Percentiles rank a stretch among this genome's conserved stretches.
Conservation (phyloP, 176 grass and related monocot species). For the Musa itinerans region DNA sequence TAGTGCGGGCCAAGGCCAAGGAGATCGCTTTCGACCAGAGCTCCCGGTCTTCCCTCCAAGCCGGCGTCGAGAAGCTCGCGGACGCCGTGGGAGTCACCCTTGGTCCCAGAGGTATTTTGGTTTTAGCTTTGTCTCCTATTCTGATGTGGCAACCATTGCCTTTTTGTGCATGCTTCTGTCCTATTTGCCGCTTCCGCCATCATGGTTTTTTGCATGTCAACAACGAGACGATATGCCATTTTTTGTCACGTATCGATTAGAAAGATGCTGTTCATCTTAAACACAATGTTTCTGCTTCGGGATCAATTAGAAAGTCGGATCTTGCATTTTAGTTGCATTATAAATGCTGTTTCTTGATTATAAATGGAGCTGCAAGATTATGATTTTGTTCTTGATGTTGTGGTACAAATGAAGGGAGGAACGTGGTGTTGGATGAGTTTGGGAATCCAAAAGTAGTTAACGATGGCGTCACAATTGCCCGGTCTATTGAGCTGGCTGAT, state of each 20-base stretch:
- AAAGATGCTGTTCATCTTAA: not conserved
- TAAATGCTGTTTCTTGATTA: not conserved
- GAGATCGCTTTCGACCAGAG: slow-evolving; percentile 2
- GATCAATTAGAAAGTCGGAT: not conserved
- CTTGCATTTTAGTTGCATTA: not conserved
- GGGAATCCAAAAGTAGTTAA: slow-evolving; percentile 12
- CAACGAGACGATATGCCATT: not conserved
- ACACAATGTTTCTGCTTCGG: not conserved
- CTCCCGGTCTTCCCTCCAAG: not conserved
- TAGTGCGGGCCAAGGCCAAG: not conserved
- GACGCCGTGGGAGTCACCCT: slow-evolving; percentile 4
- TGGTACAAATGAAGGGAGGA: not conserved
- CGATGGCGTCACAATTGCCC: slow-evolving; percentile 11
- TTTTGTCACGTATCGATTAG: not conserved
- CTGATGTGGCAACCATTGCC: too few relatives aligned
- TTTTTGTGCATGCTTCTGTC: not conserved
- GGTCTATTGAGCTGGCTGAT: slow-evolving; percentile 9
- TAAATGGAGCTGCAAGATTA: not conserved
- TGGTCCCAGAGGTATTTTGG: not conserved
- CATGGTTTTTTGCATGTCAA: not conserved
- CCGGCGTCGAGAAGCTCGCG: not conserved
- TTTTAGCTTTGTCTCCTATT: not conserved
- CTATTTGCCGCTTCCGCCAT: not conserved
- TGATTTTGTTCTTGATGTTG: not conserved
- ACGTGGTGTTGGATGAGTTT: slow-evolving; percentile 12